Evolutionary conservation across 2,329 filamentous ascomycete species (phyloP), one percentile per base, ranked within the genome.

Genomic region (Harringtonia aguacate): DNA sequence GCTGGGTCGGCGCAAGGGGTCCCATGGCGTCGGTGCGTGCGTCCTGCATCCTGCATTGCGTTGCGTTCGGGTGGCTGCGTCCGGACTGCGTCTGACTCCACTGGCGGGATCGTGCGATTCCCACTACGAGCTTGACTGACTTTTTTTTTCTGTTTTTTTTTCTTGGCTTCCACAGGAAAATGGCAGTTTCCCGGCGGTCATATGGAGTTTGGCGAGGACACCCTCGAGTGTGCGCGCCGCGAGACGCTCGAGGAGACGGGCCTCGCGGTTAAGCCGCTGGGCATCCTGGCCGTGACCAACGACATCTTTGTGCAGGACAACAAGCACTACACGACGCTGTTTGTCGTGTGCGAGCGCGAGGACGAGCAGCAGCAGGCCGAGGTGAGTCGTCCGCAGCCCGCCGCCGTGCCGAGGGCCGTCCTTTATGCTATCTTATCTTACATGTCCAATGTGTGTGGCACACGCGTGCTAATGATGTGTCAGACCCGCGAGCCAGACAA

Each of bases 241-340:
- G 85, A 90, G 60, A 67, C 75, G 0, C 56, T 75, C 0, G 85
- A 90, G 57, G 85, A 90, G 55, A 86, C 84, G 0, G 81, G 73
- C 0, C 66, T 87, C 0, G 53, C 60, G 0, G 66, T 87, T 2
- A 64, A 58, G 2, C 66, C 71, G 8, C 39, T 74, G 6, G 67
- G 65, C 37, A 69, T 82, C 33, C 50, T 81, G 1, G 75, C 72
- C 0, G 71, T 77, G 0, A 86, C 81, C 6, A 86, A 88, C 55
- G 77, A 81, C 52, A 56, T 84, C 1, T 84, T 87, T 56, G 54
- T 60, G 2, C 55, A 56, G 0, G 69, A 72, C n/a, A 61, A 61
- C 0, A 85, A 80, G 59, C 84, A 90, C 56, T 90, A 89, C 55
- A 68, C 87, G 41, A 89, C 85, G 0, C 58, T 87, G 3, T 88